Evolutionary conservation across 768 basidiomycete species (phyloP).

Genomic region (Tephrocybe sp.): DNA sequence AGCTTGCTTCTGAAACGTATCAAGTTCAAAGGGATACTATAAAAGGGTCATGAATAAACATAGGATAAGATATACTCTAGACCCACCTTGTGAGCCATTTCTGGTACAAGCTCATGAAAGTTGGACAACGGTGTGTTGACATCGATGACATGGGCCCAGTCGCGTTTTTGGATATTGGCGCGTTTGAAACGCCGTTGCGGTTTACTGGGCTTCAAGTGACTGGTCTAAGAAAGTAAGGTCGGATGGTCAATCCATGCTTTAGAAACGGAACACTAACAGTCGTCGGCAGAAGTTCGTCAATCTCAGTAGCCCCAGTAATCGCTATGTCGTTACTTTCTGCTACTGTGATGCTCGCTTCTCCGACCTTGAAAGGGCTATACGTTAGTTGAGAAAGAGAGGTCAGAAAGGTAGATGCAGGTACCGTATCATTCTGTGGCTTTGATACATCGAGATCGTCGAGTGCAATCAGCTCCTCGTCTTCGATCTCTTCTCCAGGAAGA

Average conservation of each 20-base stretch:
- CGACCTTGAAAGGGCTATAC: background rate
- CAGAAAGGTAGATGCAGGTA: conserved; percentile 4
- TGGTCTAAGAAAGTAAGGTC: conserved; percentile 24
- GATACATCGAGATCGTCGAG: conserved; percentile 23
- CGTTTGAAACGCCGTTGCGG: conserved; percentile 42
- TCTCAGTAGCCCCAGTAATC: conserved; percentile 39
- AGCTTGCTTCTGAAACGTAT: conserved; percentile 98
- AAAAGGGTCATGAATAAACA: background rate
- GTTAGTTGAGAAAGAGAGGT: background rate
- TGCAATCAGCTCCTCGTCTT: conserved; percentile 42
- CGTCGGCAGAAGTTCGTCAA: conserved; percentile 80
- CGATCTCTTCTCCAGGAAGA: conserved; percentile 51
- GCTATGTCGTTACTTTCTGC: conserved; percentile 15
- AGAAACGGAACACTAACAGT: conserved; percentile 33
- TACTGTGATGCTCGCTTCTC: conserved; percentile 12
- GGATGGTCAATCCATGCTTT: background rate
- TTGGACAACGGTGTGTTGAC: conserved; percentile 88
- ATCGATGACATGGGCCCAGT: conserved; percentile 98
- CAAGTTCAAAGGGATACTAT: conserved; percentile 98
- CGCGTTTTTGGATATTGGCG: conserved; percentile 69
- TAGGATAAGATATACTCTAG: background rate
- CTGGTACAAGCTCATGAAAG: conserved; percentile 90
- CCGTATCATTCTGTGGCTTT: conserved; percentile 15
- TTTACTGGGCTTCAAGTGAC: conserved; percentile 60
- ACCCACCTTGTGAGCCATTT: conserved; percentile 91